These are phyloP conservation scores for Rhodotorula paludigena DNA, from an alignment of 768 basidiomycete genomes.

Conservation along the genomic window DNA sequence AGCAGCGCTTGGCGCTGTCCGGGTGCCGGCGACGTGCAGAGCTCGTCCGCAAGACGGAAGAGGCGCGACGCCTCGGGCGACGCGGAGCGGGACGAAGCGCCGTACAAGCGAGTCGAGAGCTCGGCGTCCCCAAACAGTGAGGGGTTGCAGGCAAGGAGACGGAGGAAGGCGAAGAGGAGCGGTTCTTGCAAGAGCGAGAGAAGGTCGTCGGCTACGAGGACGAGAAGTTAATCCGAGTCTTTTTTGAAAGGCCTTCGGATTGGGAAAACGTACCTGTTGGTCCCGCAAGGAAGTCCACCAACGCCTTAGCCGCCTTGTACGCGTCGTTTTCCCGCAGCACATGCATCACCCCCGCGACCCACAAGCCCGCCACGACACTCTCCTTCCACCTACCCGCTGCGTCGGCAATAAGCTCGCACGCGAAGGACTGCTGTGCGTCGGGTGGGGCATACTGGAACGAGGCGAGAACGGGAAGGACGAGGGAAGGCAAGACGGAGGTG, in stretches of 20 bases:
- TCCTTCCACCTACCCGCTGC: not conserved
- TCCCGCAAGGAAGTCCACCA: not conserved
- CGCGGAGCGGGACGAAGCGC: not conserved
- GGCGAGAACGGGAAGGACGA: constrained; percentile 9
- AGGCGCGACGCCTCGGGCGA: not conserved
- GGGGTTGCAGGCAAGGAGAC: not conserved
- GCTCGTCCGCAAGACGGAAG: not conserved
- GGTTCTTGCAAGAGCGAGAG: not conserved
- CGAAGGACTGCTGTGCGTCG: not conserved
- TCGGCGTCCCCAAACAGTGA: not conserved
- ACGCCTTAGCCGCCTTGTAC: not conserved
- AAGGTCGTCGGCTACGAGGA: constrained; percentile 1
- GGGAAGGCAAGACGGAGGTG: not conserved
- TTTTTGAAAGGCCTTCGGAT: too few species aligned
- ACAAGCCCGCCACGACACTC: constrained; percentile 1
- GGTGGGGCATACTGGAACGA: not conserved
- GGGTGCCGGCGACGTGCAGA: too few species aligned
- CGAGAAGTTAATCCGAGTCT: too few species aligned
- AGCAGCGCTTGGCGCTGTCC: not conserved
- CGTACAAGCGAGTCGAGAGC: not conserved
- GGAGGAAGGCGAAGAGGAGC: constrained; percentile 15
- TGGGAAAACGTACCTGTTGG: not conserved
- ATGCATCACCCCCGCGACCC: constrained; percentile 19
- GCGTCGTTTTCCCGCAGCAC: not conserved
- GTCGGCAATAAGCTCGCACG: not conserved